Base-by-base conservation (phyloP, 495 filamentous ascomycete genomes). In the Cercophora sp. region DNA sequence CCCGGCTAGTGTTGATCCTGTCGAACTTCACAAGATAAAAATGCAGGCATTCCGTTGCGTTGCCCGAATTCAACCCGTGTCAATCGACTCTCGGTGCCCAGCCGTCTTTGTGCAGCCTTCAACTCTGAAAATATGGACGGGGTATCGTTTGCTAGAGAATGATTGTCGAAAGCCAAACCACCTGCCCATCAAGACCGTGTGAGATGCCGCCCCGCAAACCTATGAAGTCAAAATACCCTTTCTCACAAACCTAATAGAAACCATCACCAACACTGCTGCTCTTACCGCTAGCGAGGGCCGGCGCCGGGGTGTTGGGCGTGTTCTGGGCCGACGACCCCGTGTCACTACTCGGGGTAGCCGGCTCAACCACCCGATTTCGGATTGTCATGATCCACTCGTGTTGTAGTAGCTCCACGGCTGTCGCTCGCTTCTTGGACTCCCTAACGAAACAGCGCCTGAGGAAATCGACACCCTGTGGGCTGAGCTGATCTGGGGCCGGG, bases 351-450 rank as follows among this genome's bases (percentile, higher is more conserved):
- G 78, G 79, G 13, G 79, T 80, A 9, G 70, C 54, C 4, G 79
- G 78, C 47, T 80, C 77, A 27, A 82, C 75, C 5, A 82, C 75
- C 55, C 75, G 70, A 48, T 73, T 79, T 31, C 77, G 68, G 47
- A 82, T 80, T 24, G 66, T 71, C 72, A 80, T 84, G 57, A 97
- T 97, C 93, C 93, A 98, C 63, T 96, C 91, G 63, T 96, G 91
- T 64, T 96, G 90, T 24, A 98, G 78, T 32, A 98, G 73, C 67
- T 97, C 94, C 1, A 89, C 85, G 13, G 93, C 94, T 15, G 83
- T 88, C 8, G 87, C 82, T 35, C 93, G 75, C 62, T 81, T 83
- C 56, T 78, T 75, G 1, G 93, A 90, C 65, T 98, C 91, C 19
- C 87, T 80, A 54, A 88, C 82, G 61, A 98, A 98, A 72, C 89